Evolutionary conservation across 2,329 filamentous ascomycete genomes (phyloP).

Genomic region (Aspergillus luchuensis): DNA sequence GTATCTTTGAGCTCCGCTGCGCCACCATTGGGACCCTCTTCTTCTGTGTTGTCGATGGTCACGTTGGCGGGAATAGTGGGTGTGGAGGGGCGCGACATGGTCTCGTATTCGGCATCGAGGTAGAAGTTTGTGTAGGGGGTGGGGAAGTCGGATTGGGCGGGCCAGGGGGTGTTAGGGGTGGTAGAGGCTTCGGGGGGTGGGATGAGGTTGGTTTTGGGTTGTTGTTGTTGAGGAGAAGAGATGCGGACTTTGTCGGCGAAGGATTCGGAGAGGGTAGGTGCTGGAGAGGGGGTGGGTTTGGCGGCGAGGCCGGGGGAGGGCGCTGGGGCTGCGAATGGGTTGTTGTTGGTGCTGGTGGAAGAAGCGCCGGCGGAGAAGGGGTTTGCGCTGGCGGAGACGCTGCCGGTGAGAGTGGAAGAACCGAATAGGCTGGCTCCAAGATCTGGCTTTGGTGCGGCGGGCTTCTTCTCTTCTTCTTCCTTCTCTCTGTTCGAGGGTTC

Average conservation of each 20-base stretch:
- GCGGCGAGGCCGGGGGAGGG: conserved; percentile 9
- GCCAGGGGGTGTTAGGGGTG: conserved; percentile 71
- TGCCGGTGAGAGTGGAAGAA: conserved; percentile 42
- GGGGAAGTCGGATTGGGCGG: conserved; percentile 64
- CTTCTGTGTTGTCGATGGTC: conserved; percentile 44
- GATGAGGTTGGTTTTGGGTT: conserved; percentile 13
- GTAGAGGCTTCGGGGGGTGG: conserved; percentile 37
- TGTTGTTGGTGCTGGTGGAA: conserved; percentile 31
- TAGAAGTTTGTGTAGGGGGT: conserved; percentile 73
- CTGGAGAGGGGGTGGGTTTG: conserved; percentile 41
- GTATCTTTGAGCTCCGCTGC: conserved; percentile 63
- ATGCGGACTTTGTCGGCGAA: conserved; percentile 71
- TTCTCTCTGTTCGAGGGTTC: conserved; percentile 11
- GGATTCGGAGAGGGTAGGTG: conserved; percentile 69
- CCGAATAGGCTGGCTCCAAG: conserved; percentile 66
- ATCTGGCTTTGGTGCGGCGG: conserved; percentile 36
- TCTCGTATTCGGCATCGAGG: conserved; percentile 91
- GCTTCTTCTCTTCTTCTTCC: conserved; percentile 14
- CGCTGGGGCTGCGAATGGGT: conserved; percentile 61
- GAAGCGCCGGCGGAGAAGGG: conserved; percentile 53
- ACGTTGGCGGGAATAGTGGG: conserved; percentile 53
- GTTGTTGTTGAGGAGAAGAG: conserved; percentile 42
- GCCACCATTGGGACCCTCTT: conserved; percentile 34
- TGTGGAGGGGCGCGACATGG: conserved; percentile 62
- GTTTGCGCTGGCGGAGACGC: conserved; percentile 49